Conservation (phyloP, 306 rosid genomes). For the Erythrophleum fordii region DNA sequence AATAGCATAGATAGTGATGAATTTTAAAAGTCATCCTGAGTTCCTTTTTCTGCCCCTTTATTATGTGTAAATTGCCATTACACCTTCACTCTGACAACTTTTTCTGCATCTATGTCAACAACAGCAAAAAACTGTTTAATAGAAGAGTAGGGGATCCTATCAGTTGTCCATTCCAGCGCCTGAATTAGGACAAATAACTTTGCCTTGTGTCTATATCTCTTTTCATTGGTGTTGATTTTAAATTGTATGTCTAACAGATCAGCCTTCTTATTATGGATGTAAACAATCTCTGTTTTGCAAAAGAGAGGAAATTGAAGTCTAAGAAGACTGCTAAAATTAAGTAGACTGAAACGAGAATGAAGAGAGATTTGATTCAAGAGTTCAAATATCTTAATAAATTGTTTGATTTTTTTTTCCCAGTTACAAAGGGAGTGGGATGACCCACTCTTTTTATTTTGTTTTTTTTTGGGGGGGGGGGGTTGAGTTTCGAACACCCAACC, state of each 20-base stretch:
- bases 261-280: neutral
- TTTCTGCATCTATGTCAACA: no score
- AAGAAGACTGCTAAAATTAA: neutral
- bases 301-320: neutral
- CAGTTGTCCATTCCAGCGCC: neutral
- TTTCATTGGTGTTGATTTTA: neutral
- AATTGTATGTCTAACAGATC: no score
- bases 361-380: neutral
- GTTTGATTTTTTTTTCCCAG: no score
- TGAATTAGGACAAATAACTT: no score
- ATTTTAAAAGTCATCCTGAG: neutral
- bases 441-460: no score
- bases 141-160: neutral
- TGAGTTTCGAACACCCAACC: no score
- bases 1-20: slow-evolving; percentile 21
- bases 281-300: no score
- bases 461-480: no score
- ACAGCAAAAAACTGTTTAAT: neutral
- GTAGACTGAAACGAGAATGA: neutral
- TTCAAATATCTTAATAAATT: no score
- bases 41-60: neutral
- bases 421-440: no score
- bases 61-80: neutral
- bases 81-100: no score
- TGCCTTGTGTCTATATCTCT: no score